Percentiles rank a stretch among this genome's conserved stretches.
phyloP scores from a whole-genome alignment of 768 basidiomycete genomes.

The Saitozyma podzolica region DNA sequence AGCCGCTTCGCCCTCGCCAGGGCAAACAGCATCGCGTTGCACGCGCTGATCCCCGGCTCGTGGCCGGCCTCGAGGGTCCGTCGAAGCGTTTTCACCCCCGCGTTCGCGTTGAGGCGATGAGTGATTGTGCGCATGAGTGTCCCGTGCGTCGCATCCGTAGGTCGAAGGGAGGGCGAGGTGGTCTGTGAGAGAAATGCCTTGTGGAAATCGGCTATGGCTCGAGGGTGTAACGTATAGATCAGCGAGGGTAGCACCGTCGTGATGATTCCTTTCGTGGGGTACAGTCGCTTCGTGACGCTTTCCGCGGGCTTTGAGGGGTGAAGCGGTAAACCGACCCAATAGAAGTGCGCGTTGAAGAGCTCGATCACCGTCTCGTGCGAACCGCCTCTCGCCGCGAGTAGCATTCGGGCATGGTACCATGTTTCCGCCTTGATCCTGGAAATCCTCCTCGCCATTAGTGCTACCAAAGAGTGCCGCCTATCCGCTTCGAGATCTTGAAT shows the following conservation, averaged over 20 bases:
- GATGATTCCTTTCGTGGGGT: conserved; percentile 11
- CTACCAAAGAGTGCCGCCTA: neutral
- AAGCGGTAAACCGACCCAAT: conserved; percentile 6
- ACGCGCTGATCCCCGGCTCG: conserved; percentile 10
- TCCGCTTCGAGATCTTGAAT: neutral
- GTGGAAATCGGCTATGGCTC: too few relatives aligned
- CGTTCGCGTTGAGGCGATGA: conserved; percentile 12
- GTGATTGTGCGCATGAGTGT: conserved; percentile 20
- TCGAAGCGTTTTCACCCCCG: conserved; percentile 12
- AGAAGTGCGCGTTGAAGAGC: neutral
- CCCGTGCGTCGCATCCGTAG: conserved; percentile 8
- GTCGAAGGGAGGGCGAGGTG: conserved; percentile 19
- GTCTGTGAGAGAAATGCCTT: conserved; percentile 1
- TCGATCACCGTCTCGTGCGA: neutral
- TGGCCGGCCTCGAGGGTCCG: conserved; percentile 8
- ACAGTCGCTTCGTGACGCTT: neutral
- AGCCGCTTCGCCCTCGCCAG: conserved; percentile 14
- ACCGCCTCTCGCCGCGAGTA: neutral
- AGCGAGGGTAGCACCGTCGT: conserved; percentile 26
- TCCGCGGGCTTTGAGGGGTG: neutral
- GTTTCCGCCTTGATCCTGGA: neutral
- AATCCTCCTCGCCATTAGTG: neutral
- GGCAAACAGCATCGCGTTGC: conserved; percentile 14
- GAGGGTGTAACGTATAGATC: neutral
- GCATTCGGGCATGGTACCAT: conserved; percentile 7